Conservation (phyloP, 805 yeast genomes). For the Wickerhamomyces canadensis region DNA sequence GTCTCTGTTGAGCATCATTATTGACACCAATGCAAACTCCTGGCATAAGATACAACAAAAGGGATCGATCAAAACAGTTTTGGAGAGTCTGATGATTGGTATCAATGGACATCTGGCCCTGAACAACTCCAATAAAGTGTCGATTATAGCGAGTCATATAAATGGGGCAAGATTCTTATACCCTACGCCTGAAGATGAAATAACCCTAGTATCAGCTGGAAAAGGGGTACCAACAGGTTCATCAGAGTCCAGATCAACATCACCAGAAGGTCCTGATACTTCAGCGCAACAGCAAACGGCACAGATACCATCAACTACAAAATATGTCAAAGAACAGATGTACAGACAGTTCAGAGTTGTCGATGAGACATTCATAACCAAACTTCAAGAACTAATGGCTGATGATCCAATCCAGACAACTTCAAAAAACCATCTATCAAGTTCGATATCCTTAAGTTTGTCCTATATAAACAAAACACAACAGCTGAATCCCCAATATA, state of each 20-base stretch:
- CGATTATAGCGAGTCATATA: constrained; percentile 72
- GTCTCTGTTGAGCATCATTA: constrained; percentile 67
- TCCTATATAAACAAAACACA: constrained; percentile 63
- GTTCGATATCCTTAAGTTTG: constrained; percentile 79
- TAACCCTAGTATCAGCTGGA: constrained; percentile 8
- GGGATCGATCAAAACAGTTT: constrained; percentile 29
- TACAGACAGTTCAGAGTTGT: constrained; percentile 79
- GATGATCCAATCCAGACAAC: constrained; percentile 24
- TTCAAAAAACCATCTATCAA: constrained; percentile 52
- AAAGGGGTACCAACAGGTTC: constrained; percentile 12
- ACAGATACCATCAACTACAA: constrained; percentile 11
- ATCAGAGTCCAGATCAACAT: constrained; percentile 9
- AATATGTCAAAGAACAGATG: constrained; percentile 53
- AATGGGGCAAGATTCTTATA: constrained; percentile 63
- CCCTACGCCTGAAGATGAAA: constrained; percentile 36
- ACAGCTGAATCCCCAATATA: constrained; percentile 39
- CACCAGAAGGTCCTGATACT: no score
- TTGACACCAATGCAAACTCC: constrained; percentile 67
- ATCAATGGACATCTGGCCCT: constrained; percentile 84
- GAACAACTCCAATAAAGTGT: constrained; percentile 78
- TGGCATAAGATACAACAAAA: constrained; percentile 32
- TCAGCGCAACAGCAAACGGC: no score
- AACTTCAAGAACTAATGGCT: constrained; percentile 38
- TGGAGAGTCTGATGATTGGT: constrained; percentile 65
- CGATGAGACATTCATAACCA: constrained; percentile 65